Evolutionary conservation across 805 yeast genomes (phyloP).

Genomic region (Metschnikowia matae): DNA sequence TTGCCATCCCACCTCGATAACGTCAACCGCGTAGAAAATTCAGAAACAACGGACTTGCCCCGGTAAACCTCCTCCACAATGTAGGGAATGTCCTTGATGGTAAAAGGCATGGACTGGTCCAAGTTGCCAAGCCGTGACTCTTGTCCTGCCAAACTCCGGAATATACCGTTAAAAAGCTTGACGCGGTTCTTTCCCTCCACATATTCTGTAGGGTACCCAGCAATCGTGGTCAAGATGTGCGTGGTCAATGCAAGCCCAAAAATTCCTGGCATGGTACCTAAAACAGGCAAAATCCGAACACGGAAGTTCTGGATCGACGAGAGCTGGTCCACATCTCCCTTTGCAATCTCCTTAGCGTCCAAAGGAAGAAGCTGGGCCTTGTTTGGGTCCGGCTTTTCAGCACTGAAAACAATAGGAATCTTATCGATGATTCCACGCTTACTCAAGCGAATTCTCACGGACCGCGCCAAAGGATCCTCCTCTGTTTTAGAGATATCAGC

Average conservation of each 20-base stretch:
- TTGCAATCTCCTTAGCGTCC: slow-evolving; percentile 72
- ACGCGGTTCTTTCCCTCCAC: slow-evolving; percentile 85
- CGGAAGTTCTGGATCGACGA: slow-evolving; percentile 87
- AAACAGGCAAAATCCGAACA: slow-evolving; percentile 89
- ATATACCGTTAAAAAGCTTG: slow-evolving; percentile 78
- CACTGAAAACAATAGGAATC: slow-evolving; percentile 84
- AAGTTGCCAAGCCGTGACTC: slow-evolving; percentile 69
- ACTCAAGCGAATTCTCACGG: slow-evolving; percentile 81
- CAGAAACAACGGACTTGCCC: slow-evolving; percentile 86
- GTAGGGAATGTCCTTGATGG: slow-evolving; percentile 71
- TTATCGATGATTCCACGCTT: slow-evolving; percentile 70
- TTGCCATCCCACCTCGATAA: slow-evolving; percentile 81
- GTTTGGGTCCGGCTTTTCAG: slow-evolving; percentile 95
- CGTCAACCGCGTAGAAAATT: slow-evolving; percentile 73
- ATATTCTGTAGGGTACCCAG: slow-evolving; percentile 90
- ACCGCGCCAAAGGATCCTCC: slow-evolving; percentile 88
- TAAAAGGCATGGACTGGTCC: slow-evolving; percentile 73
- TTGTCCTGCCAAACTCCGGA: slow-evolving; percentile 84
- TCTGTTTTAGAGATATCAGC: slow-evolving; percentile 87
- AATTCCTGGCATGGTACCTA: slow-evolving; percentile 96
- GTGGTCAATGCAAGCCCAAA: slow-evolving; percentile 91
- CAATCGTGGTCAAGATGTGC: slow-evolving; percentile 67
- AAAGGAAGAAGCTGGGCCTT: slow-evolving; percentile 86
- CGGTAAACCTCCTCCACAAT: slow-evolving; percentile 88
- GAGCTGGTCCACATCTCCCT: slow-evolving; percentile 82